These are phyloP conservation scores for Botryotinia convoluta DNA, from an alignment of 2,329 filamentous ascomycete genomes.

Conservation along the genomic window DNA sequence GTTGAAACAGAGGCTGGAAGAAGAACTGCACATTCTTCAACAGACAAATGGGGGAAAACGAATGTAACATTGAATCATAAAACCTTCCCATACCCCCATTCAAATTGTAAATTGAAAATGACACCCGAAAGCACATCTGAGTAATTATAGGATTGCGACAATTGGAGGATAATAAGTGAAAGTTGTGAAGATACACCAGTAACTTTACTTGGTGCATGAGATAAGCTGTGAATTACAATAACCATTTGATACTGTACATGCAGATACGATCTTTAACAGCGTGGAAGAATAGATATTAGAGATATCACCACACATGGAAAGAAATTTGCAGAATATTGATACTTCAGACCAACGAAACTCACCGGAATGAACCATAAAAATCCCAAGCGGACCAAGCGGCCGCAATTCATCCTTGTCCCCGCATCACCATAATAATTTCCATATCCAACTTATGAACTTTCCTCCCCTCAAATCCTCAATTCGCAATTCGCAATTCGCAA, in stretches of 20 bases:
- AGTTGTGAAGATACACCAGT: background rate
- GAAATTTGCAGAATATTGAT: background rate
- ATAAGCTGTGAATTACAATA: background rate
- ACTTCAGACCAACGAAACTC: background rate
- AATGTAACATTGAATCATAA: too few relatives aligned
- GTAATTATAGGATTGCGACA: rapidly evolving
- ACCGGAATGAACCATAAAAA: rapidly evolving
- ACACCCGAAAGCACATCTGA: background rate
- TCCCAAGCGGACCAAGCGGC: background rate
- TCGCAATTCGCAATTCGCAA: background rate
- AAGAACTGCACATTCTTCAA: background rate
- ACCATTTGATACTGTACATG: background rate
- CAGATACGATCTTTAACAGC: background rate
- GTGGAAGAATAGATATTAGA: background rate
- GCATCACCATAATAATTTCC: background rate
- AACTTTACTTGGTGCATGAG: background rate
- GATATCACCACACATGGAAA: background rate
- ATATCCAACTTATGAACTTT: background rate
- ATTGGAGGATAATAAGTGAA: background rate
- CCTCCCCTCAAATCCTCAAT: background rate
- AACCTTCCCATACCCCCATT: too few relatives aligned
- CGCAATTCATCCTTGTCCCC: background rate
- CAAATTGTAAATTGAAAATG: too few relatives aligned
- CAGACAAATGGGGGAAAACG: background rate
- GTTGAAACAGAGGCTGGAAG: background rate